A percentile compares a stretch with the other conserved stretches of the same genome.
Evolutionary conservation across 495 filamentous ascomycete genomes (phyloP).

Genomic region (Annulohypoxylon nitens): DNA sequence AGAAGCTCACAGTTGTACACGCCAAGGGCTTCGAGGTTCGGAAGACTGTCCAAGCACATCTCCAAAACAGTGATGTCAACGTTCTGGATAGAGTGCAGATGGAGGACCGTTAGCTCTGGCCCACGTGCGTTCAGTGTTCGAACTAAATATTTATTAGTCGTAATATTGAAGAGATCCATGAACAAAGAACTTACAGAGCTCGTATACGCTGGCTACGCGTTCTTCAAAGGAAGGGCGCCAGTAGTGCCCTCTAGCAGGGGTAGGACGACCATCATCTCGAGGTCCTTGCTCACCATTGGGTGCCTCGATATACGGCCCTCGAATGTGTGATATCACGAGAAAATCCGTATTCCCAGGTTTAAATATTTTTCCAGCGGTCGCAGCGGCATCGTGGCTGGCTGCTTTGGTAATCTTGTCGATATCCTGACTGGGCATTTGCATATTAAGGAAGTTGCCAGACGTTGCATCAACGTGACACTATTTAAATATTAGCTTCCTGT

Average conservation of each 20-base stretch:
- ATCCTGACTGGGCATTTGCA: too few relatives aligned
- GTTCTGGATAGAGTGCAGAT: slow-evolving; percentile 37
- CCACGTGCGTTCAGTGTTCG: slow-evolving; percentile 30
- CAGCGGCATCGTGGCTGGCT: too few relatives aligned
- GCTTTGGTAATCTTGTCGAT: too few relatives aligned
- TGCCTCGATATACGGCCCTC: not conserved
- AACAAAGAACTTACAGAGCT: slow-evolving; percentile 18
- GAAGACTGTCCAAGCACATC: slow-evolving; percentile 22
- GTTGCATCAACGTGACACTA: slow-evolving; percentile 27
- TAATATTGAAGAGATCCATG: not conserved
- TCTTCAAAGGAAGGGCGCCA: not conserved
- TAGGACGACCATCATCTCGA: too few relatives aligned
- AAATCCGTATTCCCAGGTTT: not conserved
- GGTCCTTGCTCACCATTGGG: too few relatives aligned
- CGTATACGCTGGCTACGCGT: not conserved
- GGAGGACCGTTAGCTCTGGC: slow-evolving; percentile 20
- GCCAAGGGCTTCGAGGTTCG: slow-evolving; percentile 38
- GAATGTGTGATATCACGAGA: slow-evolving; percentile 12
- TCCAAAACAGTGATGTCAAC: slow-evolving; percentile 17
- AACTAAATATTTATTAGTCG: slow-evolving; percentile 36
- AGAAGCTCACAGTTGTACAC: slow-evolving; percentile 48
- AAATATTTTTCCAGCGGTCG: not conserved
- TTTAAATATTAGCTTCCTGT: slow-evolving; percentile 13
- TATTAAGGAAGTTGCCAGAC: slow-evolving; percentile 15
- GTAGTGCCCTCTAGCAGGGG: not conserved